Evolutionary conservation across 805 yeast species (phyloP).

Genomic region (Pichia heedii): DNA sequence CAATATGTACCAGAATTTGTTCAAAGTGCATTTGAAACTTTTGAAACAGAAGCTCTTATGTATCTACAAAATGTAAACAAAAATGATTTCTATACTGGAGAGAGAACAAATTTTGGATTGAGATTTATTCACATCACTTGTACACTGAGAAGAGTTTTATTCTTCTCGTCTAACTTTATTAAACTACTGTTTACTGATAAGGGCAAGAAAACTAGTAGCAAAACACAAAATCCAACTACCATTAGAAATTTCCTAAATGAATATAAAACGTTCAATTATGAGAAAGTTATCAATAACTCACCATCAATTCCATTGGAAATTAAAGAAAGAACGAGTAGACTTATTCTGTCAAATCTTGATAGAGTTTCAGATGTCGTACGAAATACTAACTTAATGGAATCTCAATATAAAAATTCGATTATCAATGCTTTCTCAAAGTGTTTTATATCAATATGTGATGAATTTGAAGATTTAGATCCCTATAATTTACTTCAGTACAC

Average conservation of each 20-base stretch:
- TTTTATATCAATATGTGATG: constrained; percentile 17
- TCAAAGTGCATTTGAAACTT: constrained; percentile 42
- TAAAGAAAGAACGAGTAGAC: background rate
- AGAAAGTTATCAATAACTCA: background rate
- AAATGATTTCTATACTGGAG: background rate
- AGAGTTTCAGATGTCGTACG: constrained; percentile 14
- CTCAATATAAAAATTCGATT: too few species aligned
- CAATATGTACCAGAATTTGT: constrained; percentile 53
- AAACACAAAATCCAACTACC: background rate
- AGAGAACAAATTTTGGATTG: background rate
- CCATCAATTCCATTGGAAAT: background rate
- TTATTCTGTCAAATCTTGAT: background rate
- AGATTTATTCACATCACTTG: background rate
- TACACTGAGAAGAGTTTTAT: background rate
- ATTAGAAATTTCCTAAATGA: background rate
- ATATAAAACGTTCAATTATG: background rate
- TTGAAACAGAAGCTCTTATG: constrained; percentile 40
- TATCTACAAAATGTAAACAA: background rate
- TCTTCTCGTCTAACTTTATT: background rate
- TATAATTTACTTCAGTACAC: constrained; percentile 45
- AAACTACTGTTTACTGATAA: background rate
- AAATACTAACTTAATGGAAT: background rate
- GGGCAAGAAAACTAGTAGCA: background rate
- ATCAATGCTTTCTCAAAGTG: constrained; percentile 9
- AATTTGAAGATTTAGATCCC: constrained; percentile 45